Evolutionary conservation across 176 grass and related monocot species (phyloP), one percentile per base, ranked within the genome.

Genomic region (Cenchrus purpureus): DNA sequence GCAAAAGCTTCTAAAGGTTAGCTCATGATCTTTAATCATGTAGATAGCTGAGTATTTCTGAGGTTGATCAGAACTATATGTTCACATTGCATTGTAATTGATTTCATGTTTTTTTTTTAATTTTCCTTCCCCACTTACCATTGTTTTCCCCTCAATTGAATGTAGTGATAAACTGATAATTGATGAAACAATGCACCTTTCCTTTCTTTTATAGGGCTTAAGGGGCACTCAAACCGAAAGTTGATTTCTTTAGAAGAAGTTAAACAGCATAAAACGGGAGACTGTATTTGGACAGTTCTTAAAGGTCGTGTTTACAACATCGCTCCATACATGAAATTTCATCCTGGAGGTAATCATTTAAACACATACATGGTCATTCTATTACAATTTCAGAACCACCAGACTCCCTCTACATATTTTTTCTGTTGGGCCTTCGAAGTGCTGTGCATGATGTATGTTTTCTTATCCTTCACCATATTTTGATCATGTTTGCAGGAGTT

Each of bases 261-360:
- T 80, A 98, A 92, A 68, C 89, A 94, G 32, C 93, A 98, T 77
- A 95, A 92, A 86, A 80, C 85, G 20, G 93, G 92, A 68, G 93
- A 89, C 56, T 84, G 83, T 72, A 89, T 98, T 60, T 98, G 93
- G 96, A 98, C 93, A n/a, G 86, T 98, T 85, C 69, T 98, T 34
- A 98, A 98, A 92, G 96, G 93, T 17, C 91, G 83, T 16, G 96
- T 98, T 25, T 98, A 98, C 59, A 95, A 98, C 59, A 92, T 98
- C 82, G 91, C 87, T 77, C 91, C 96, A 6, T 98, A 98, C 72
- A 91, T 98, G 89, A 95, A 98, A 89, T 98, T 95, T 84, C 96
- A 95, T 87, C 93, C 93, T 52, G 93, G 96, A 92, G 96, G 93
- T 98, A 95, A 57, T 56, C 17, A 57, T 57, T 57, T 54, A 3